Conservation (phyloP, 768 basidiomycete genomes). For the Leccinum barrowsii region DNA sequence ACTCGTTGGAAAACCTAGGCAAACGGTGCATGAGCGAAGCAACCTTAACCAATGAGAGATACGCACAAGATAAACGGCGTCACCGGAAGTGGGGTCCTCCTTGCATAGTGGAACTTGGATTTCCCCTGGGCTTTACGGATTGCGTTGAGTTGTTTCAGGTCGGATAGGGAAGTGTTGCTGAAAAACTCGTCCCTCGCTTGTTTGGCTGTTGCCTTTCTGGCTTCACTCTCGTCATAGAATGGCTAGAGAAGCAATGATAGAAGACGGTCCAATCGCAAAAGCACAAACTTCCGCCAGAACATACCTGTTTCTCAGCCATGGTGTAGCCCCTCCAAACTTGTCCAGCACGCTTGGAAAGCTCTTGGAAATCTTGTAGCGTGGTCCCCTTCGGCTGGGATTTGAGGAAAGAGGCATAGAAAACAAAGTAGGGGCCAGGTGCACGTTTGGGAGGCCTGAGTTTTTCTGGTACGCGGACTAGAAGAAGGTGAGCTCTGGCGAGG, state of each 20-base stretch:
- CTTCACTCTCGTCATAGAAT: conserved; percentile 22
- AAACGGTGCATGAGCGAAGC: neutral
- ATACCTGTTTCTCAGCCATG: conserved; percentile 35
- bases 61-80: conserved; percentile 27
- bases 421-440: conserved; percentile 22
- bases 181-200: conserved; percentile 29
- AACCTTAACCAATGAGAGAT: neutral
- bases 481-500: conserved; percentile 3
- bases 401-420: conserved; percentile 23
- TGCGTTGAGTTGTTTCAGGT: conserved; percentile 33
- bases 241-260: conserved; percentile 14
- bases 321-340: conserved; percentile 33
- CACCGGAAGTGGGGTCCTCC: neutral
- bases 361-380: neutral
- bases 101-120: conserved; percentile 5
- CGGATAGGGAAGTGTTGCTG: conserved; percentile 10
- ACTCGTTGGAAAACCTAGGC: conserved; percentile 21
- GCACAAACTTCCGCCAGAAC: neutral
- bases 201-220: conserved; percentile 15
- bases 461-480: conserved; percentile 14
- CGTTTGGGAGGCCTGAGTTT: conserved; percentile 26
- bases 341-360: conserved; percentile 19
- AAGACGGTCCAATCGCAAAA: neutral
- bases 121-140: conserved; percentile 29
- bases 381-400: neutral